Evolutionary conservation across 352 stramenopile species (phyloP).

Genomic region (Lagenidium giganteum): DNA sequence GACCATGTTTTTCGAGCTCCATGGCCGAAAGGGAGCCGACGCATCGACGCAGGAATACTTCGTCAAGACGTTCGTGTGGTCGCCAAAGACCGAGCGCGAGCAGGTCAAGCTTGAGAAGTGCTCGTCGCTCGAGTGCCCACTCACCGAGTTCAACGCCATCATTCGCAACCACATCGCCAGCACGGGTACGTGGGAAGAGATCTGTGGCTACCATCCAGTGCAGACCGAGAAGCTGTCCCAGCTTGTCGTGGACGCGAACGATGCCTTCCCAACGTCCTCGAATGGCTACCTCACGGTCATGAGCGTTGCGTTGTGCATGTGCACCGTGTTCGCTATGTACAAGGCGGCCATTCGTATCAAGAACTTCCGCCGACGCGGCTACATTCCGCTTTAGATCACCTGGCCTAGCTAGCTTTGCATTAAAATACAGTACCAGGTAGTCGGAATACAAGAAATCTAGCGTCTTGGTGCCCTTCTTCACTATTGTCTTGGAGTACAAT

Average conservation of each 20-base stretch:
- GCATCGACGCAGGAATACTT: slow-evolving; percentile 41
- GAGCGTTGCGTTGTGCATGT: slow-evolving; percentile 30
- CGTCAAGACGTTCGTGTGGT: slow-evolving; percentile 75
- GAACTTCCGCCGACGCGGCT: slow-evolving; percentile 37
- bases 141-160: slow-evolving; percentile 74
- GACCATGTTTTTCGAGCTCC: slow-evolving; percentile 82
- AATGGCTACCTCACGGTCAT: slow-evolving; percentile 36
- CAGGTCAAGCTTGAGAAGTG: slow-evolving; percentile 77
- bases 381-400: too few species aligned
- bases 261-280: slow-evolving; percentile 3
- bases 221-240: slow-evolving; percentile 13
- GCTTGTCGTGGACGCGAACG: slow-evolving; percentile 8
- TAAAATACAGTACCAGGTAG: background rate
- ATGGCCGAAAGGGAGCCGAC: slow-evolving; percentile 18
- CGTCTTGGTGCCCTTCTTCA: background rate
- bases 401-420: too few species aligned
- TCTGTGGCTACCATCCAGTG: slow-evolving; percentile 62
- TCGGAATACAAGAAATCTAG: background rate
- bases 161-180: slow-evolving; percentile 54
- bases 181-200: slow-evolving; percentile 78
- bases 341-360: slow-evolving; percentile 42
- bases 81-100: slow-evolving; percentile 53
- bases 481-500: slow-evolving; percentile 4
- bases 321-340: slow-evolving; percentile 41
- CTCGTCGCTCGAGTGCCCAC: slow-evolving; percentile 57